These are phyloP conservation scores for Cladophialophora yegresii DNA, from an alignment of 2,329 filamentous ascomycete genomes.

Conservation along the genomic window DNA sequence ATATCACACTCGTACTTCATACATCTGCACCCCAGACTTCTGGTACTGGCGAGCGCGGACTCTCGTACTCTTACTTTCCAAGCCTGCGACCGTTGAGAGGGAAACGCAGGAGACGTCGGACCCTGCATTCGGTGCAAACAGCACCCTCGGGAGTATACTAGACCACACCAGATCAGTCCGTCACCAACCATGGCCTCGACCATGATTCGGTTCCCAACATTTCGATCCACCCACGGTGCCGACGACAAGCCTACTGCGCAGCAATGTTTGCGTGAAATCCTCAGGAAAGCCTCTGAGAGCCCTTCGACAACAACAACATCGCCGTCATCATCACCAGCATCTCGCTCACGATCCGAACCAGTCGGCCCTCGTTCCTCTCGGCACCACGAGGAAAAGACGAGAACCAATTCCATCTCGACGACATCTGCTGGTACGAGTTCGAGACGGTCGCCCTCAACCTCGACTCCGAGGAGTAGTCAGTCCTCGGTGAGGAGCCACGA, in stretches of 20 bases:
- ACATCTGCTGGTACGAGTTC: conserved; percentile 14
- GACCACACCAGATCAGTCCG: neutral
- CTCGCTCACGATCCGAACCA: neutral
- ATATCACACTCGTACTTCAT: conserved; percentile 1
- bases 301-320: neutral
- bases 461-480: conserved; percentile 14
- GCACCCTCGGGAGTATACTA: neutral
- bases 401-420: conserved; percentile 12
- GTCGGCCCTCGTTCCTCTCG: neutral
- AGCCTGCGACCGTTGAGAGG: neutral
- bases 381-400: conserved; percentile 4
- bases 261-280: conserved; percentile 8
- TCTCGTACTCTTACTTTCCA: neutral
- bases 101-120: neutral
- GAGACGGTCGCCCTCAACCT: conserved; percentile 8
- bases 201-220: conserved; percentile 19
- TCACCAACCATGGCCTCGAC: neutral
- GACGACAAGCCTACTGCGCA: conserved; percentile 4
- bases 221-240: neutral
- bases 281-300: conserved; percentile 3
- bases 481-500: conserved; percentile 7
- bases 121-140: neutral
- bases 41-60: neutral
- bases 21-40: neutral
- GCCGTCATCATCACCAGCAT: neutral